Base-by-base conservation (phyloP, 768 basidiomycete species). In the Termitomyces sp. region DNA sequence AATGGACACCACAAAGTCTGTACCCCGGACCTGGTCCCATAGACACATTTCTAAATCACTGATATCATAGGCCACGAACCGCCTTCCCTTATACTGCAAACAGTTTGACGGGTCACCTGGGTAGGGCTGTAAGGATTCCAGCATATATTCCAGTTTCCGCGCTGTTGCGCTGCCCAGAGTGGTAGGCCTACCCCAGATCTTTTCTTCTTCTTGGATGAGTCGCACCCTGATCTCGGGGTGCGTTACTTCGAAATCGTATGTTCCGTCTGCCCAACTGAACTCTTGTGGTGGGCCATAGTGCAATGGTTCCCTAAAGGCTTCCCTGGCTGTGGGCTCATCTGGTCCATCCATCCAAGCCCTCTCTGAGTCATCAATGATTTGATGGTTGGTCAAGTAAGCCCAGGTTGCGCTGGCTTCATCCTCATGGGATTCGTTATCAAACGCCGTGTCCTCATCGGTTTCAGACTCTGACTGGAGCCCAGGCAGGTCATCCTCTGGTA, bases 201-300 rank as follows among this genome's bases (percentile, higher is more conserved):
- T 18, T 9, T 28, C 26, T 2, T 8, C 45, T 3, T 46, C 8
- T 13, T 1, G 0, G 0, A 45, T 14, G 0, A 45, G 2, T 3
- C 1, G 1, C 1, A 45, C 2, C 3, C 9, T 45, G 0, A 7
- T 14, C 5, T 45, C 14, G 0, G 24, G 2, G 6, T 45, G 5
- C 2, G 1, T 16, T 5, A 45, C 44, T 7, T 26, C 44, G 13
- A 45, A 16, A 5, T 45, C 6, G 11, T 24, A 44, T 1, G 13
- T 4, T 2, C 38, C 38, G 8, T 40, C 38, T 0, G 7, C n/a
- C 40, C 40, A 40, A 3, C n/a, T 3, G 3, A 40, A 40, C 0
- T n/a, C 6, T 16, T 18, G 18, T 3, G 16, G 38, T 0, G 16
- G 38, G 1, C 16, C 38, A 6, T 2, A 13, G 5, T 18, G 18